Base-by-base conservation (phyloP, 2,329 filamentous ascomycete species). In the Gnomoniopsis smithogilvyi region DNA sequence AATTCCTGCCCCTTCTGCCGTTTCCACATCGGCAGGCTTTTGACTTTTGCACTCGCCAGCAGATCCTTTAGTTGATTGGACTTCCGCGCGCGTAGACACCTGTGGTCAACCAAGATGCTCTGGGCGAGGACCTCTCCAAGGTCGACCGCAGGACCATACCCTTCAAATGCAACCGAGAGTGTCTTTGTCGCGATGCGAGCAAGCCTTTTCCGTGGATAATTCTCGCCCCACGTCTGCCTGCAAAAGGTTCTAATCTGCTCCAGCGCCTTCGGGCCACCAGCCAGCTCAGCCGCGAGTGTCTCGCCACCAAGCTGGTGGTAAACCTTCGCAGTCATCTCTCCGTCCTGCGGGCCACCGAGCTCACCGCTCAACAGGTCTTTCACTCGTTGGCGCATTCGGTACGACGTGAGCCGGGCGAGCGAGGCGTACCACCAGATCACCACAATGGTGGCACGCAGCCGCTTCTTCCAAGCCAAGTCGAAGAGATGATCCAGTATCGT, bases 401-500 rank as follows among this genome's bases (percentile, higher is more conserved):
- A 66, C 38, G 47, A 67, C 3, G 69, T 67, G 24, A 62, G 55
- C 22, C 65, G 65, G 6, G 61, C 54, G 10, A 72, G 43, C 30
- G 64, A 65, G 38, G 72, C 73, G 58, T 69, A 72, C 41, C 68
- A 68, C 70, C 70, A 76, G 36, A 74, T 51, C 54, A 70, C 62
- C 55, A 66, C 67, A 58, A 72, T 57, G 33, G 67, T 58, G 51
- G 71, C 69, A 12, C 71, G 68, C 21, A 72, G 68, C 43, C 68
- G 69, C 2, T 69, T 62, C 19, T 56, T 61, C 62, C 73, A 68
- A 15, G 74, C 73, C 24, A 78, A 66, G 7, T 66, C 61, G 59
- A 78, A 73, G 50, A 82, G 72, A 14, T 69, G 62, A 38, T 70
- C 62, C 64, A 76, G 79, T 0, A 73, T 74, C 15, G 66, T 47